Evolutionary conservation across 352 stramenopile genomes (phyloP).

Genomic region (Phytophthora macrochlamydospora): DNA sequence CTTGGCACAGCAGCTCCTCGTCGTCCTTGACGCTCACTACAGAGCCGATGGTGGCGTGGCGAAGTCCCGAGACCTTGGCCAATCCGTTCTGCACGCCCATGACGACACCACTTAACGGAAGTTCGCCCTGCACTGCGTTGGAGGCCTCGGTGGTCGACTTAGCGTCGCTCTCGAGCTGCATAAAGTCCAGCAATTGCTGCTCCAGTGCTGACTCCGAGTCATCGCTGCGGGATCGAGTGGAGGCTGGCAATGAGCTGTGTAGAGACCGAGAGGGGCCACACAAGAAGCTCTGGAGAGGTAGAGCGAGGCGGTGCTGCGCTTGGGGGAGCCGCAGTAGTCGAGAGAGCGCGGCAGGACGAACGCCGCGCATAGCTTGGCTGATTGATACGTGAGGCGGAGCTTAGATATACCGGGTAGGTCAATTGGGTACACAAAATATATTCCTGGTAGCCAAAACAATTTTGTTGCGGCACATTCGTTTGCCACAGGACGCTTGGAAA

Average conservation of each 20-base stretch:
- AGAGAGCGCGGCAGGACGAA: not conserved
- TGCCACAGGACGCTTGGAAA: no score
- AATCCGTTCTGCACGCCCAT: conserved; percentile 77
- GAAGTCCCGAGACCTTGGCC: conserved; percentile 73
- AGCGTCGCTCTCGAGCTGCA: conserved; percentile 43
- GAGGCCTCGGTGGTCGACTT: no score
- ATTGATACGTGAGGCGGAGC: not conserved
- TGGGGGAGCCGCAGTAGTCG: not conserved
- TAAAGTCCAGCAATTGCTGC: conserved; percentile 78
- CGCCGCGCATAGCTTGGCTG: not conserved
- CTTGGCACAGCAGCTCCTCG: conserved; percentile 38
- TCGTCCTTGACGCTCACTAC: conserved; percentile 50
- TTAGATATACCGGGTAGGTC: no score
- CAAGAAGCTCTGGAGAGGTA: not conserved
- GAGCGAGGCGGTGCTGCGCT: not conserved
- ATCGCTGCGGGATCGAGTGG: conserved; percentile 20
- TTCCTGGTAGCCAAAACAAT: not conserved
- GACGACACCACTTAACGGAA: conserved; percentile 58
- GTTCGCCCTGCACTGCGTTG: conserved; percentile 25
- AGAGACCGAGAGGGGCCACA: not conserved
- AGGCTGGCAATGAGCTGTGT: conserved; percentile 14
- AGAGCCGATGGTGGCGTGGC: conserved; percentile 74
- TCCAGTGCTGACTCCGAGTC: conserved; percentile 58
- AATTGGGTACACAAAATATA: no score
- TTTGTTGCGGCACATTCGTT: no score